Percentiles rank a stretch among this genome's conserved stretches.
Evolutionary conservation across 2,329 filamentous ascomycete species (phyloP).

Genomic region (Metarhizium sp.): DNA sequence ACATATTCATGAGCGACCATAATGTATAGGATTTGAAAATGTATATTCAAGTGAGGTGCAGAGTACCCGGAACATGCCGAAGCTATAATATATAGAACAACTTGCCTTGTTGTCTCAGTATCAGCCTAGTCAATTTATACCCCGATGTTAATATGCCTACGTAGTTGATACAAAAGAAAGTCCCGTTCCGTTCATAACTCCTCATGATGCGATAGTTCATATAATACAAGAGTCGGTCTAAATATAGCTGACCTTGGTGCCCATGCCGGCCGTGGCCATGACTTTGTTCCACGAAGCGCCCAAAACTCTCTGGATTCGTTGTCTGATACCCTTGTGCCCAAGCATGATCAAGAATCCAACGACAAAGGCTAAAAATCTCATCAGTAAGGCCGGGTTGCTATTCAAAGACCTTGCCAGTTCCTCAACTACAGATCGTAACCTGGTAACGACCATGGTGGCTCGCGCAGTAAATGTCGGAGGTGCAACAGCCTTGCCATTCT

Average conservation of each 20-base stretch:
- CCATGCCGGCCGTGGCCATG: constrained; percentile 82
- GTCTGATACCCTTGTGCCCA: constrained; percentile 63
- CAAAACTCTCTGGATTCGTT: constrained; percentile 61
- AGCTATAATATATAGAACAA: background rate
- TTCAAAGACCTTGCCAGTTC: constrained; percentile 40
- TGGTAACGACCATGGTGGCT: constrained; percentile 43
- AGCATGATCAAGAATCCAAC: constrained; percentile 69
- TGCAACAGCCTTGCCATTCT: constrained; percentile 19
- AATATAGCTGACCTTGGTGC: constrained; percentile 94
- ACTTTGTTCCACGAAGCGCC: constrained; percentile 71
- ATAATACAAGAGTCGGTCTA: constrained; percentile 27
- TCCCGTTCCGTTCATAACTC: constrained; percentile 12
- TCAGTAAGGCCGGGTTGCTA: constrained; percentile 46
- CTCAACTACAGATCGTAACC: constrained; percentile 41
- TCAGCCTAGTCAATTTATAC: background rate
- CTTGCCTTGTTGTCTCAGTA: background rate
- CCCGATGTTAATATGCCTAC: background rate
- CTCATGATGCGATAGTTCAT: constrained; percentile 15
- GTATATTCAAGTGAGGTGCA: background rate
- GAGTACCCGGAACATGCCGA: background rate
- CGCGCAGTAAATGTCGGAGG: constrained; percentile 32
- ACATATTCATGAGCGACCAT: background rate
- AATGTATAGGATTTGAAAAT: background rate
- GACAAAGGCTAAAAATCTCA: constrained; percentile 66
- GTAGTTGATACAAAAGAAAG: constrained; percentile 1